phyloP scores from a whole-genome alignment of 257 asterid species.

The Scutellaria minor region DNA sequence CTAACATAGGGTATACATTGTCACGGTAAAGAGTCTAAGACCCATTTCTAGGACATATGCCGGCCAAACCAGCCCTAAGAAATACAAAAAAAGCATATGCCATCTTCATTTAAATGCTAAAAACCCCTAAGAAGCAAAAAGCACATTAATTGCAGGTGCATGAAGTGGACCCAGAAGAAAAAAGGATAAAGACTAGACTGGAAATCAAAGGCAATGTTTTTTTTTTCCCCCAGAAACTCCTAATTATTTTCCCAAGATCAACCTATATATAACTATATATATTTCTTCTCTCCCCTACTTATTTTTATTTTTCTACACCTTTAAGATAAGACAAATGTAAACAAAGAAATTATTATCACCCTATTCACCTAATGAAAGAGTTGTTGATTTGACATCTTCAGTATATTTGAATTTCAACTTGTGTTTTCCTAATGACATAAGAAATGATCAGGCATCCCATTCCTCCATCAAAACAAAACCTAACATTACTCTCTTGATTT shows the following conservation, averaged over 20 bases:
- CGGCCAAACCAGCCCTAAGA: constrained; percentile 6
- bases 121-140: background rate
- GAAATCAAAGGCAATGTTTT: background rate
- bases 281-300: background rate
- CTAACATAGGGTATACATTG: background rate
- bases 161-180: constrained; percentile 3
- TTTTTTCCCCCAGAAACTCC: background rate
- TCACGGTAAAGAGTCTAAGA: background rate
- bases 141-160: background rate
- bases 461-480: background rate
- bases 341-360: background rate
- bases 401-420: background rate
- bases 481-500: background rate
- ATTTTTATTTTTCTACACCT: background rate
- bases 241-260: background rate
- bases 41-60: background rate
- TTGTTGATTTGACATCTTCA: background rate
- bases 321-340: background rate
- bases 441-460: background rate
- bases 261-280: too few species aligned
- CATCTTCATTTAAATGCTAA: constrained; percentile 5
- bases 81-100: constrained; percentile 9
- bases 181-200: background rate
- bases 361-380: background rate
- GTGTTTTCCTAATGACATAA: too few species aligned